A percentile compares a stretch with the other conserved stretches of the same genome.
These are phyloP conservation scores for Raddia guianensis DNA, from an alignment of 176 grass and related monocot species.

Conservation along the genomic window DNA sequence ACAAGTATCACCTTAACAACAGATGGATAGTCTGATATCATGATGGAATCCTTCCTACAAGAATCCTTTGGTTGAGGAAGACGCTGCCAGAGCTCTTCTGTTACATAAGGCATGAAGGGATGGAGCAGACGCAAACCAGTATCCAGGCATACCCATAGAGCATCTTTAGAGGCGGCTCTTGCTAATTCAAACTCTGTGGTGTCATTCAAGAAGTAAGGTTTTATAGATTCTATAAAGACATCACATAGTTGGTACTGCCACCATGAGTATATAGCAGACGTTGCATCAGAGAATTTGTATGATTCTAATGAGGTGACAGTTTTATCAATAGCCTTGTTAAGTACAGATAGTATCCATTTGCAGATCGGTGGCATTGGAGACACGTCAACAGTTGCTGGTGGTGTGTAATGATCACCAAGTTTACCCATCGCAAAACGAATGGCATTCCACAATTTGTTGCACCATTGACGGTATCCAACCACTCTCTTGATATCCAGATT, in stretches of 20 bases:
- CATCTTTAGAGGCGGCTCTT: constrained; percentile 71
- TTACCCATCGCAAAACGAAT: constrained; percentile 90
- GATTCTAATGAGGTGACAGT: constrained; percentile 78
- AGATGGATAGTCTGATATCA: constrained; percentile 90
- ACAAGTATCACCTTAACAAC: constrained; percentile 51
- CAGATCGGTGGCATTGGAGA: constrained; percentile 66
- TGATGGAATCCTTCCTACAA: constrained; percentile 70
- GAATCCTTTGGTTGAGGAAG: constrained; percentile 71
- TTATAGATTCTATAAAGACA: constrained; percentile 90
- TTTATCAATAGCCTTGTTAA: constrained; percentile 76
- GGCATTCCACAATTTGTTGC: constrained; percentile 96
- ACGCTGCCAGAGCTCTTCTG: constrained; percentile 87
- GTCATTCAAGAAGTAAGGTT: constrained; percentile 76
- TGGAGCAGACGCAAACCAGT: constrained; percentile 80
- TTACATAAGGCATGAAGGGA: constrained; percentile 92
- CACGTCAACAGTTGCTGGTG: constrained; percentile 57
- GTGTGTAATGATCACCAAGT: constrained; percentile 76
- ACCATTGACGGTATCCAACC: constrained; percentile 84
- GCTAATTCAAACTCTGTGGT: constrained; percentile 63
- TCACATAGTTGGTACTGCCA: constrained; percentile 93
- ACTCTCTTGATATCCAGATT: constrained; percentile 92
- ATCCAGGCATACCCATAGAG: constrained; percentile 82
- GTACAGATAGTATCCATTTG: constrained; percentile 91
- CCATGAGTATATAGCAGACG: constrained; percentile 89
- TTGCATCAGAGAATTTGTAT: constrained; percentile 86